These are phyloP conservation scores for Acanthamoeba lenticulata DNA, from an alignment of 208 protist species.

Conservation along the genomic window DNA sequence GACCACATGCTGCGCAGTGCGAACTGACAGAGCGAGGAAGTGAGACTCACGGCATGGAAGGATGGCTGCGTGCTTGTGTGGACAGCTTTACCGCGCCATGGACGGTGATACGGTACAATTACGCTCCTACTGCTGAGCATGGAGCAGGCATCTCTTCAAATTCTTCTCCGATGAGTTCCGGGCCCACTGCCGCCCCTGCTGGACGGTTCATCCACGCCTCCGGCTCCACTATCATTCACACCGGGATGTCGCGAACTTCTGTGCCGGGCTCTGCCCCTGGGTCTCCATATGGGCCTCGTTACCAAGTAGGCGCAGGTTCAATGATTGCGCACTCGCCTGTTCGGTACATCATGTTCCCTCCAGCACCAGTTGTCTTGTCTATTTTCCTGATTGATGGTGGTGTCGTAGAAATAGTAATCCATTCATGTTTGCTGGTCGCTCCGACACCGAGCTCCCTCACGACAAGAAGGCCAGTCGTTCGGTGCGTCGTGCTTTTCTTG, in stretches of 20 bases:
- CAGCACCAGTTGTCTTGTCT: too few species aligned
- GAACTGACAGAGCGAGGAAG: not conserved
- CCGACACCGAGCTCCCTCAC: not conserved
- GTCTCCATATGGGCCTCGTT: too few species aligned
- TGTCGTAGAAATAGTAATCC: too few species aligned
- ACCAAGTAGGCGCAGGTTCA: too few species aligned
- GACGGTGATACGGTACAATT: conserved; percentile 47
- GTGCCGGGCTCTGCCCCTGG: too few species aligned
- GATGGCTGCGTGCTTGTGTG: not conserved
- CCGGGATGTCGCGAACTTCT: too few species aligned
- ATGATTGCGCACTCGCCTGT: too few species aligned
- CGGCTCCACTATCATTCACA: not conserved
- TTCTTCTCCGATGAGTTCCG: not conserved
- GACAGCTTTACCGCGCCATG: not conserved
- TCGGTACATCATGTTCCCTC: too few species aligned
- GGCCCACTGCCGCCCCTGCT: not conserved
- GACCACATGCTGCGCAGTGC: not conserved
- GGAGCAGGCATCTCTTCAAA: not conserved
- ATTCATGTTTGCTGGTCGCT: not conserved
- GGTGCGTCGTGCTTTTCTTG: not conserved
- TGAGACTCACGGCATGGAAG: not conserved
- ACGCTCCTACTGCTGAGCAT: not conserved
- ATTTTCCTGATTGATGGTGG: too few species aligned
- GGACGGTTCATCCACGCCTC: not conserved
- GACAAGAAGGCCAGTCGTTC: not conserved